Evolutionary conservation across 352 stramenopile species (phyloP).

Genomic region (Phytophthora pisi): DNA sequence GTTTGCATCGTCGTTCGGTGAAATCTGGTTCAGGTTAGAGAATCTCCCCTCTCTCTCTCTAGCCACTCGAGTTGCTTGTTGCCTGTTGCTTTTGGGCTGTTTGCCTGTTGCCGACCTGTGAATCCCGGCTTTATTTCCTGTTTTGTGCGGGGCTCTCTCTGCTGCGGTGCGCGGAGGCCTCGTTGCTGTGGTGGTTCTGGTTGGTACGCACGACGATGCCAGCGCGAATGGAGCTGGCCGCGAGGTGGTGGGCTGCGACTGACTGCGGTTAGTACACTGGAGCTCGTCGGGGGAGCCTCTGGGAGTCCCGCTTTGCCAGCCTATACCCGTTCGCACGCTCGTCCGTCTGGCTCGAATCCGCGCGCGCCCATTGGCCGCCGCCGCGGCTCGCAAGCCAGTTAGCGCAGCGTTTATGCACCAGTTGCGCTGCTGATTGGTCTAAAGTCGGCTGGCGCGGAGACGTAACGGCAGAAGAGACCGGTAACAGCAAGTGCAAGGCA

Average conservation of each 20-base stretch:
- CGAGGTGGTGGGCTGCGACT: constrained; percentile 17
- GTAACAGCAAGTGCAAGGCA: neutral
- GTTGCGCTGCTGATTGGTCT: neutral
- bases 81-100: neutral
- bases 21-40: neutral
- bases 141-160: neutral
- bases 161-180: neutral
- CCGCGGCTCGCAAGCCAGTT: neutral
- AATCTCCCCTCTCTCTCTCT: neutral
- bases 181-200: neutral
- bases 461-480: neutral
- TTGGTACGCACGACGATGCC: constrained; percentile 27
- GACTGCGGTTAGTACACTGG: constrained; percentile 31
- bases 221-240: neutral
- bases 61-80: neutral
- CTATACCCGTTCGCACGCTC: constrained; percentile 21
- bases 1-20: neutral
- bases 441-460: neutral
- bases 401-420: neutral
- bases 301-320: constrained; percentile 2
- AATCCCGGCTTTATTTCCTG: neutral
- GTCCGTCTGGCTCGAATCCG: constrained; percentile 28
- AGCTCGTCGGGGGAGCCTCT: constrained; percentile 1
- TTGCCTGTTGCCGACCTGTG: neutral
- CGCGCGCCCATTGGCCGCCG: constrained; percentile 12